phyloP scores from a whole-genome alignment of 1,284 basidiomycete species.

The Porogramme epimiltina region DNA sequence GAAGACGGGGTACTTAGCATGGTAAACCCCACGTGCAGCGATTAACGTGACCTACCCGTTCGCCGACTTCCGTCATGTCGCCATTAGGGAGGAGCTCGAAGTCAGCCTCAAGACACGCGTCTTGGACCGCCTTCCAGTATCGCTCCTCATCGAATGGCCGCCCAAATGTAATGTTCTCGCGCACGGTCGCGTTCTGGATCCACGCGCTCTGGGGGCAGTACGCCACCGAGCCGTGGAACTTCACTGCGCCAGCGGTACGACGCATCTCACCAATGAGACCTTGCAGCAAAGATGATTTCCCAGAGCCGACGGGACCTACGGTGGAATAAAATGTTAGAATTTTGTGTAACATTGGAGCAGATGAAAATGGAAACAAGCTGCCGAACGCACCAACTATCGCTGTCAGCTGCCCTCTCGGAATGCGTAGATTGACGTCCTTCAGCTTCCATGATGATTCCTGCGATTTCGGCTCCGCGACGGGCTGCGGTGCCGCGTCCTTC shows the following conservation, averaged over 20 bases:
- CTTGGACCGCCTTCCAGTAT: constrained; percentile 77
- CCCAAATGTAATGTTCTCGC: constrained; percentile 88
- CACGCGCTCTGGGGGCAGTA: constrained; percentile 88
- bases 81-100: constrained; percentile 81
- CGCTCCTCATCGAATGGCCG: constrained; percentile 75
- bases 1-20: too few species aligned
- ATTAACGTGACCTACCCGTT: constrained; percentile 55
- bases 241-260: constrained; percentile 50
- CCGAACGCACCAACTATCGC: constrained; percentile 80
- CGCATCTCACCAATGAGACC: constrained; percentile 80
- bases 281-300: constrained; percentile 73
- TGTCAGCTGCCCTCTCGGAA: constrained; percentile 74
- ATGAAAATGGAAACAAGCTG: constrained; percentile 33
- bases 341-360: background rate
- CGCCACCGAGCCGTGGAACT: constrained; percentile 57
- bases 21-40: too few species aligned
- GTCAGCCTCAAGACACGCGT: constrained; percentile 79
- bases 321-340: background rate
- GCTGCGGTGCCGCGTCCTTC: constrained; percentile 12
- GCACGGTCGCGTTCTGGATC: constrained; percentile 78
- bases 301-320: constrained; percentile 47
- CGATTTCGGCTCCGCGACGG: constrained; percentile 25
- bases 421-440: constrained; percentile 58
- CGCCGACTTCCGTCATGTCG: constrained; percentile 90
- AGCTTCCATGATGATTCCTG: constrained; percentile 54